Evolutionary conservation across 441 rosid genomes (phyloP), one percentile per base, ranked within the genome.

Genomic region (Gossypium gossypioides): DNA sequence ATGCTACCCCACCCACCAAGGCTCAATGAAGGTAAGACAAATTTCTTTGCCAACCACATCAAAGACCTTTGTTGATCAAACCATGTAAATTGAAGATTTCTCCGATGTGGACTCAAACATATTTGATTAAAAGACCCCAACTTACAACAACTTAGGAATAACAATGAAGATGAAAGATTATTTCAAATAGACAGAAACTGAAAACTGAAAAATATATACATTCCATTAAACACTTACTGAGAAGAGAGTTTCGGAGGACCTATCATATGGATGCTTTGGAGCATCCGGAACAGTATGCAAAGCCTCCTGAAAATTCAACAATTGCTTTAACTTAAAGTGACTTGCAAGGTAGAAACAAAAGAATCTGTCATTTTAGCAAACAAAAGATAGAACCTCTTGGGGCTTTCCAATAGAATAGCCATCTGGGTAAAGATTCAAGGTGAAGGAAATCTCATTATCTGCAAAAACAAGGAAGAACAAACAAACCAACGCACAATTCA

Each of bases 351-450:
- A 34, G 27, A 46, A 77, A 51, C 74, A 62, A 68, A 59, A 21
- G 57, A 68, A 8, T 57, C 51, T 42, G 2, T 4, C 55, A n/a
- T 2, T 15, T 71, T 52, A 51, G 24, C 46, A 3, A 22, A 55
- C 52, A 37, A 37, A 37, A 37, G 44, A 37, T 37, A 37, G 74
- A 76, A 95, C 99, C 97, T 92, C 95, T 34, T 83, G 78, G 37
- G 93, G 85, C 77, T 87, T 92, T 77, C 86, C 91, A 12, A 92
- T 69, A 32, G 83, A 86, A 84, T 91, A 96, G 61, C 97, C 99
- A 83, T 86, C 89, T 4, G 85, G 79, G 75, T 86, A 91, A 57
- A 96, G 95, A 76, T 85, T 87, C 84, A 96, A 82, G 3, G 79
- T 70, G 76, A 91, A 86, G 61, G 99, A 92, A 74, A 85, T 92